Conservation (phyloP, 2,329 filamentous ascomycete species). For the Colletotrichum echinochloae region DNA sequence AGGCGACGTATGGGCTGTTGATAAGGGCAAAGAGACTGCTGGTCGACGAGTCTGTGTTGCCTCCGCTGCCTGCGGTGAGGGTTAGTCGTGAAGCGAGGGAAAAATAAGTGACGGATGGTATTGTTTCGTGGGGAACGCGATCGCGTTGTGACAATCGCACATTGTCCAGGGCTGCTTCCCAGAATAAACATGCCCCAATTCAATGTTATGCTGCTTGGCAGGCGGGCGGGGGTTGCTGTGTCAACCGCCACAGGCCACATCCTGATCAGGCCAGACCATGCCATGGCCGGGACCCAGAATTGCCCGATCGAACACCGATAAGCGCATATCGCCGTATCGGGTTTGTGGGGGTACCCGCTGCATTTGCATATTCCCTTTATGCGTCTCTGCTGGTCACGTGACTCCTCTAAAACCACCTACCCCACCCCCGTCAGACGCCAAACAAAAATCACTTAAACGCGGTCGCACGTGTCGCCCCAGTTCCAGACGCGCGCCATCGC, state of each 20-base stretch:
- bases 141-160: conserved; percentile 39
- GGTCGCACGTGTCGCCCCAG: conserved; percentile 20
- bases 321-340: conserved; percentile 30
- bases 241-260: conserved; percentile 24
- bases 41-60: conserved; percentile 16
- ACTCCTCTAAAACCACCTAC: no score
- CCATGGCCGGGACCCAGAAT: conserved; percentile 27
- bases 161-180: conserved; percentile 25
- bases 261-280: conserved; percentile 4
- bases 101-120: background rate
- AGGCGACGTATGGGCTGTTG: conserved; percentile 9
- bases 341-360: background rate
- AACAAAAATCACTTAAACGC: conserved; percentile 35
- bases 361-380: background rate
- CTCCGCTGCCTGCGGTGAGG: conserved; percentile 22
- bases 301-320: conserved; percentile 38
- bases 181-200: conserved; percentile 36
- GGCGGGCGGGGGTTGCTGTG: conserved; percentile 30
- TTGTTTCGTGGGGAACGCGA: conserved; percentile 40
- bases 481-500: conserved; percentile 28
- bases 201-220: conserved; percentile 39
- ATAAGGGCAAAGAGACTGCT: conserved; percentile 13
- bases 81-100: conserved; percentile 29
- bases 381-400: background rate
- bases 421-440: no score